phyloP scores from a whole-genome alignment of 2,329 filamentous ascomycete genomes.

The Microsporum audouinii region DNA sequence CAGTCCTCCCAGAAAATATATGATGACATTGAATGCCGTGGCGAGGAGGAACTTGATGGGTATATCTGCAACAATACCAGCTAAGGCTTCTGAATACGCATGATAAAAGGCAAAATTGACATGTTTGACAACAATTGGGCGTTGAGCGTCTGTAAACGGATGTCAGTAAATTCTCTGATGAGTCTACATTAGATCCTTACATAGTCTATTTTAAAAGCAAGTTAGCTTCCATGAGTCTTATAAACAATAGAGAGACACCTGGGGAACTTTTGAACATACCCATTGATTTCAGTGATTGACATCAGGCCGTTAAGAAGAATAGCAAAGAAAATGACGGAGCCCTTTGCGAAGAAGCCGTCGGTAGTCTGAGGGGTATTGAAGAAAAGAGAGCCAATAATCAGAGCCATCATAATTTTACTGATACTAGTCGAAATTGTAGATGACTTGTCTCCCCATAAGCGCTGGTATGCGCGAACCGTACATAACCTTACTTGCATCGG shows the following conservation, averaged over 20 bases:
- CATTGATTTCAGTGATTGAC: constrained; percentile 60
- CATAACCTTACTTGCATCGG: constrained; percentile 69
- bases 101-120: constrained; percentile 79
- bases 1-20: constrained; percentile 83
- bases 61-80: constrained; percentile 75
- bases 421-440: constrained; percentile 55
- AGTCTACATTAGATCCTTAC: constrained; percentile 8
- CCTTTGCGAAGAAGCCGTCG: constrained; percentile 63
- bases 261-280: constrained; percentile 6
- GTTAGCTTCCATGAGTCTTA: background rate
- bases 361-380: constrained; percentile 51
- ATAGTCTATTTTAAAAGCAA: constrained; percentile 14
- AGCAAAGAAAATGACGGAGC: constrained; percentile 73
- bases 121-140: constrained; percentile 88
- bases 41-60: constrained; percentile 68
- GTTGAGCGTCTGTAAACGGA: constrained; percentile 60
- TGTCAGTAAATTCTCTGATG: background rate
- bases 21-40: constrained; percentile 62
- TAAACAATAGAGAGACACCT: background rate
- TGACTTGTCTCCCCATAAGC: constrained; percentile 63
- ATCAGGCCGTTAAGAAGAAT: constrained; percentile 55
- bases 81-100: constrained; percentile 72
- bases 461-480: constrained; percentile 65
- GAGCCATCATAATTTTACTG: constrained; percentile 61
- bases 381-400: constrained; percentile 57